These are phyloP conservation scores for Globisporangium orthogonon DNA, from an alignment of 352 stramenopile genomes.

Conservation along the genomic window DNA sequence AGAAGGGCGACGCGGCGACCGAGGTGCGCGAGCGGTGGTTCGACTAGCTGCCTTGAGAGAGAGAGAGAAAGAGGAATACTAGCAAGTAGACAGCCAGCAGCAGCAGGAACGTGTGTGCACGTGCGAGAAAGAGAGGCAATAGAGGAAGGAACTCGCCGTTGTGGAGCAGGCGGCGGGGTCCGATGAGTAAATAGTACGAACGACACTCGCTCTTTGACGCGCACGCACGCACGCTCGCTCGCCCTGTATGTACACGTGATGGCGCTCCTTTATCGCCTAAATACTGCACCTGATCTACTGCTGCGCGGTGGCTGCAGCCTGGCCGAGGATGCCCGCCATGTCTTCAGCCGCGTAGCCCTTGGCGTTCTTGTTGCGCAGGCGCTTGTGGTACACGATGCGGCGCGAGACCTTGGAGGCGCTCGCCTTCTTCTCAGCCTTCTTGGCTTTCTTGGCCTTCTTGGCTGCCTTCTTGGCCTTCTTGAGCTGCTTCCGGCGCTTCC, in stretches of 20 bases:
- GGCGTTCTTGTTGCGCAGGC: conserved; percentile 84
- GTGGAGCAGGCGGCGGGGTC: no score
- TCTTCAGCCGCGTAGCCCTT: conserved; percentile 74
- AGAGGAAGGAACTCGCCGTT: background rate
- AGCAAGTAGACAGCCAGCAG: background rate
- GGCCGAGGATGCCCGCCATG: conserved; percentile 83
- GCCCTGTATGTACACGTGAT: background rate
- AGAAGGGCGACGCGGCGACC: conserved; percentile 10
- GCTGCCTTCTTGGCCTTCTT: conserved; percentile 25
- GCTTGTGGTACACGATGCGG: conserved; percentile 76
- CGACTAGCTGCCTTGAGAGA: conserved; percentile 22
- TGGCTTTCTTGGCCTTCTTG: conserved; percentile 36
- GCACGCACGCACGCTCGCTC: no score
- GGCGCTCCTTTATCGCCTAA: background rate
- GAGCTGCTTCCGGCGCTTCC: conserved; percentile 36
- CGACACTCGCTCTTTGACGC: no score
- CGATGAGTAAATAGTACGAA: no score
- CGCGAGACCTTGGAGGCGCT: conserved; percentile 42
- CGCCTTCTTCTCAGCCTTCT: conserved; percentile 46
- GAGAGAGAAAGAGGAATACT: background rate
- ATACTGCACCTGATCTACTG: background rate
- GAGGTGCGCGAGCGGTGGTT: conserved; percentile 54
- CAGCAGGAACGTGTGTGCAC: no score
- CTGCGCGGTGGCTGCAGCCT: conserved; percentile 33
- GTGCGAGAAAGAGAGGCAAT: background rate